Evolutionary conservation across 495 filamentous ascomycete species (phyloP), one percentile per base, ranked within the genome.

Genomic region (Neurospora pannonica): DNA sequence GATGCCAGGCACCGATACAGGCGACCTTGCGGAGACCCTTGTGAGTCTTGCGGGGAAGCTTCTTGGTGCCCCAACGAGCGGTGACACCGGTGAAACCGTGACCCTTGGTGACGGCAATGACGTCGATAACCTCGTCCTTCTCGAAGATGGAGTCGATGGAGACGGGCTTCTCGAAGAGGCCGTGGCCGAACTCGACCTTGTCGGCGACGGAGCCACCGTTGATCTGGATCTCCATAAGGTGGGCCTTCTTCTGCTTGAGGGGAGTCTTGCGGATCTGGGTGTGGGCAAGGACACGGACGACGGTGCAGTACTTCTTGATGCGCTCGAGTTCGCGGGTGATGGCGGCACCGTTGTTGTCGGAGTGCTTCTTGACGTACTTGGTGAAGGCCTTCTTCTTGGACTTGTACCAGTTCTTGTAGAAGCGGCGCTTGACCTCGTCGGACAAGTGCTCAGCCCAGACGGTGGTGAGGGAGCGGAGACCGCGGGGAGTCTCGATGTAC

Each of bases 341-440:
- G 78, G 93, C 92, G 79, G 93, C 87, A 80, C 93, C 95, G 86
- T 82, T 90, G 88, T 86, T 92, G 85, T 97, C 94, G 78, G 97
- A 92, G 92, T 98, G 93, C 90, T 97, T 95, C 93, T 98, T 98
- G 89, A 97, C 93, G 87, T 99, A 99, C 90, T 97, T 97, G 89
- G 97, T 99, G 90, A 98, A 99, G 74, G 97, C 97, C 94, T 99
- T 99, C 93, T 97, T 98, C 95, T 99, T 99, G 89, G 89, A 92
- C 90, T 97, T 97, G 93, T 99, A 99, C 97, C 97, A 99, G 90
- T 99, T 99, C 94, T 99, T 99, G 92, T 99, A 99, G 93, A 99
- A 99, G 83, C 97, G 94, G 78, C 97, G 92, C 90, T 97, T 97
- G 86, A 99, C 85, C 88, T 98, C 97, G 85, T 99, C 97, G 86